These are phyloP conservation scores for Extremus antarcticus DNA, from an alignment of 495 filamentous ascomycete genomes.

Conservation along the genomic window DNA sequence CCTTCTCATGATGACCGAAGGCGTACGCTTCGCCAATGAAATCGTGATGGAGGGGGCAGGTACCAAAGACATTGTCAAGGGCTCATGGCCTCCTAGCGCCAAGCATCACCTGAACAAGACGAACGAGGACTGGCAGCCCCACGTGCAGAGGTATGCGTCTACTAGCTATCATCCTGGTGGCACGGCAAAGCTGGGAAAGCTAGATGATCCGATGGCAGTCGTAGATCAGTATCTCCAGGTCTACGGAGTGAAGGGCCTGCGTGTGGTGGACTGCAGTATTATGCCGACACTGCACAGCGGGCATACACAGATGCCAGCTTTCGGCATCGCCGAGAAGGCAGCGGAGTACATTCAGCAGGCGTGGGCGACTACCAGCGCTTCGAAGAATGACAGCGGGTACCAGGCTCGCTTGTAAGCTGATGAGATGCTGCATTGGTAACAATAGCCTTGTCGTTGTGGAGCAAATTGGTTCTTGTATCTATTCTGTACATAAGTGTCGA, in stretches of 20 bases:
- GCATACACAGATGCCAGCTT: slow-evolving; percentile 49
- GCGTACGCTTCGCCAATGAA: slow-evolving; percentile 42
- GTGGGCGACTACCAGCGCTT: no score
- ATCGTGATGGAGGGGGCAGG: slow-evolving; percentile 42
- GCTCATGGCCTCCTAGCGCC: slow-evolving; percentile 40
- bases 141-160: slow-evolving; percentile 40
- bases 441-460: no score
- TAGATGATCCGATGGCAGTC: slow-evolving; percentile 39
- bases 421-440: no score
- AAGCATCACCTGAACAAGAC: slow-evolving; percentile 38
- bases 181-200: slow-evolving; percentile 44
- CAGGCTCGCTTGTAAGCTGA: no score
- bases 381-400: no score
- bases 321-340: slow-evolving; percentile 48
- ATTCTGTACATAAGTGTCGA: slow-evolving; percentile 11
- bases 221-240: slow-evolving; percentile 45
- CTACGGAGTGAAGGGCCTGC: slow-evolving; percentile 39
- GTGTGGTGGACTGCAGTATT: slow-evolving; percentile 47
- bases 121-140: slow-evolving; percentile 40
- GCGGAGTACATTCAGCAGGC: no score
- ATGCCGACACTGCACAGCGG: slow-evolving; percentile 46
- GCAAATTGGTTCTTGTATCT: no score
- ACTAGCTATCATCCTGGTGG: slow-evolving; percentile 45
- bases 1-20: slow-evolving; percentile 39
- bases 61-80: slow-evolving; percentile 45